Evolutionary conservation across 139 green algal genomes (phyloP), one percentile per base, ranked within the genome.

Genomic region (Pleodorina starrii): DNA sequence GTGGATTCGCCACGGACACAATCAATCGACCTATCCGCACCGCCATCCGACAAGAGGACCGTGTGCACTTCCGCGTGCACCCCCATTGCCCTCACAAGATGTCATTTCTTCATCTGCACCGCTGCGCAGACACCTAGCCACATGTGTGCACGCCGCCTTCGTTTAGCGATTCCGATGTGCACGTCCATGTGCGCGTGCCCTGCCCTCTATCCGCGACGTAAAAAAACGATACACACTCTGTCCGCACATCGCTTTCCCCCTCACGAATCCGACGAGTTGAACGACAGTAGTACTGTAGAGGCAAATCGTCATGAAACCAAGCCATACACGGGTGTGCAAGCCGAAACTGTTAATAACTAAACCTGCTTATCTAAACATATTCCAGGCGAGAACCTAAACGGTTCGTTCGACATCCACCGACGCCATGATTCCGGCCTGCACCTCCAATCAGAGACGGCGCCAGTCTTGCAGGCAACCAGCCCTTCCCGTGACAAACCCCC

Each of bases 361-460:
- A 80, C 72, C 72, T 80, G 72, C 72, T 57, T 80, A 44, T 48
- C 38, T 40, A 73, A 73, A 48, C 68, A 76, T 76, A 76, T 76
- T 48, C 68, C 68, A 76, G 68, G 32, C 46, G 17, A 76, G 68
- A 32, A 76, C 27, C 35, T 32, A 76, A 76, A 17, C 68, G 46
- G 14, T 6, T 2, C 46, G 68, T 76, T 46, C 68, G 23, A 68
- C 25, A 40, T 46, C 36, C 36, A 46, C 68, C 17, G 35, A 48
- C 35, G 32, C 2, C 35, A 46, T 46, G 35, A 19, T 44, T 19
- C 36, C 68, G 36, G 68, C 68, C 68, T 76, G 68, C 68, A 46
- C 68, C 35, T 48, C 6, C n/a, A 76, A 27, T 32, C 25, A 32
- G 11, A 10, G 46, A 48, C 2, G 36, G 35, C 36, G 68, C 68